Percentiles rank a stretch among this genome's conserved stretches.
Conservation (phyloP, 1,284 basidiomycete species). For the Volvariella volvacea region DNA sequence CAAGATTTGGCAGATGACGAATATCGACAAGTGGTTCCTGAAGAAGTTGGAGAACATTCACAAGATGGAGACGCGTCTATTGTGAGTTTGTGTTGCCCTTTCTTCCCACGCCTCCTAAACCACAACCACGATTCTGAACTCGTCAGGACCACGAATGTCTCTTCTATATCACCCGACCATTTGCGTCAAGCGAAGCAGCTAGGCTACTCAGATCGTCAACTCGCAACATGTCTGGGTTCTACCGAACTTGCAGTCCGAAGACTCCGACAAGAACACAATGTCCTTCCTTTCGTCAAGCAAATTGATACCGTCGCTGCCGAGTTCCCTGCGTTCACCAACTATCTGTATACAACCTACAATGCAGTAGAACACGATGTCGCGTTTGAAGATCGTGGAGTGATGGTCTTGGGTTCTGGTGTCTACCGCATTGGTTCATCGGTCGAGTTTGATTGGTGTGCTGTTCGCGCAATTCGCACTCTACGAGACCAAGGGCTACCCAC, state of each 20-base stretch:
- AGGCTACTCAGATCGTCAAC: constrained; percentile 93
- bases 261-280: constrained; percentile 78
- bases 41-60: constrained; percentile 81
- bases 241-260: constrained; percentile 87
- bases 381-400: constrained; percentile 90
- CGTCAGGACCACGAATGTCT: constrained; percentile 58
- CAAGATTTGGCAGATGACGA: constrained; percentile 95
- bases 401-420: constrained; percentile 97
- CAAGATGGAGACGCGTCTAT: constrained; percentile 71
- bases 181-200: constrained; percentile 89
- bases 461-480: constrained; percentile 92
- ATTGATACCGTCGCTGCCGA: constrained; percentile 99
- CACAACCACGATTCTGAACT: constrained; percentile 3
- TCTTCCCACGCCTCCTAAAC: constrained; percentile 1
- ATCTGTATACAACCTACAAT: constrained; percentile 98
- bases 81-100: constrained; percentile 39
- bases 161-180: constrained; percentile 58
- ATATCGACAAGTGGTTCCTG: constrained; percentile 98
- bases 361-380: constrained; percentile 87
- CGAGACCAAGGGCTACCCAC: constrained; percentile 94
- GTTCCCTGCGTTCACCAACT: constrained; percentile 98
- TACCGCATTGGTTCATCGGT: constrained; percentile 99
- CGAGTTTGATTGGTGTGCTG: constrained; percentile 99
- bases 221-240: constrained; percentile 76
- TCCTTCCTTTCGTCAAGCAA: constrained; percentile 94